Evolutionary conservation across 176 grass and related monocot genomes (phyloP).

Genomic region (Bolboschoenus planiculmis): DNA sequence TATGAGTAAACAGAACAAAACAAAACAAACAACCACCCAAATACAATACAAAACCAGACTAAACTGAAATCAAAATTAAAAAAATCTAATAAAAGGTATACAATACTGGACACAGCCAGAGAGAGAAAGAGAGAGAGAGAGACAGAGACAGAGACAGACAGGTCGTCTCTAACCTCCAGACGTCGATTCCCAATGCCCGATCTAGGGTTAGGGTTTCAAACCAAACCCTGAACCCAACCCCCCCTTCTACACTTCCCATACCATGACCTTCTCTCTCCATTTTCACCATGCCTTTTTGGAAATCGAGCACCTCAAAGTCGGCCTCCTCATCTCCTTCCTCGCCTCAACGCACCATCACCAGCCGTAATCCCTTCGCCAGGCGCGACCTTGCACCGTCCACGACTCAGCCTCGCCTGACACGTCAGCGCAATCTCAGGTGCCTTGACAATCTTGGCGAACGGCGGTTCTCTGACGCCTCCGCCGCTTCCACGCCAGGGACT

Average conservation of each 20-base stretch:
- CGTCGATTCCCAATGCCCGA: not conserved
- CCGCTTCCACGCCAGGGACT: slow-evolving; percentile 21
- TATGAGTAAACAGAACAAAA: not conserved
- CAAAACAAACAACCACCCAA: not conserved
- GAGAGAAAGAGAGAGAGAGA: not conserved
- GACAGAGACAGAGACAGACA: not conserved
- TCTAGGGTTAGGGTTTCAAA: slow-evolving; percentile 23
- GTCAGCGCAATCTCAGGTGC: slow-evolving; percentile 68
- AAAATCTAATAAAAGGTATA: not conserved
- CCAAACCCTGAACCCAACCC: not conserved
- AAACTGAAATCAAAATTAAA: slow-evolving; percentile 8
- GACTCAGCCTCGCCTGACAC: slow-evolving; percentile 39
- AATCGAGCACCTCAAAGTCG: slow-evolving; percentile 25
- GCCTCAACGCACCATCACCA: slow-evolving; percentile 6
- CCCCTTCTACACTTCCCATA: not conserved
- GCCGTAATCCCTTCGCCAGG: not conserved
- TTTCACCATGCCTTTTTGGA: slow-evolving; percentile 19
- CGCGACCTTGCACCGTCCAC: not conserved
- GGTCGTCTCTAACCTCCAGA: slow-evolving; percentile 1
- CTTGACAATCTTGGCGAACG: slow-evolving; percentile 30
- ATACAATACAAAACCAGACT: not conserved
- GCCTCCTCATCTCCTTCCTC: slow-evolving; percentile 45
- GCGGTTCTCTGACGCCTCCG: slow-evolving; percentile 24
- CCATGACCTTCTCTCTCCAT: slow-evolving; percentile 20
- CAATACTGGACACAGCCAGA: not conserved